Evolutionary conservation across 2,329 filamentous ascomycete species (phyloP).

Genomic region (Gaeumannomyces sp.): DNA sequence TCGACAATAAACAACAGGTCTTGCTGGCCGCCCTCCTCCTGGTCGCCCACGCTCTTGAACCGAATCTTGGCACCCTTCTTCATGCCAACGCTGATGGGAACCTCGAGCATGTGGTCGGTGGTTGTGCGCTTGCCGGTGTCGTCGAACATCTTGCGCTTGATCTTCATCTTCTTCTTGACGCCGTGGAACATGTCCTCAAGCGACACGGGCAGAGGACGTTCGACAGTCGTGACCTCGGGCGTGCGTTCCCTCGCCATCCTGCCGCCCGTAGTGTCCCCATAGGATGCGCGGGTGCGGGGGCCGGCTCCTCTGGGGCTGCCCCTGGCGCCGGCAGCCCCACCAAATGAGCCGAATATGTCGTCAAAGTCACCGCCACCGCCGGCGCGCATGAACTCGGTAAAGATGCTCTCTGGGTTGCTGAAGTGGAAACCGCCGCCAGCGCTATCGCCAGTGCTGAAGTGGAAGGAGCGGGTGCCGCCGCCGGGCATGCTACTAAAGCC

Average conservation of each 20-base stretch:
- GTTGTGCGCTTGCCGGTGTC: slow-evolving; percentile 74
- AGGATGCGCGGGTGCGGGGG: slow-evolving; percentile 34
- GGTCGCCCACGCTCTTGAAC: slow-evolving; percentile 94
- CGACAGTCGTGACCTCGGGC: slow-evolving; percentile 85
- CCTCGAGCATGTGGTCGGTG: slow-evolving; percentile 85
- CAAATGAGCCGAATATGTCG: slow-evolving; percentile 49
- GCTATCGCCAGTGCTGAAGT: slow-evolving; percentile 51
- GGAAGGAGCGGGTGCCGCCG: slow-evolving; percentile 51
- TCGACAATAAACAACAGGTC: slow-evolving; percentile 92
- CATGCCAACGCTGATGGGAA: slow-evolving; percentile 90
- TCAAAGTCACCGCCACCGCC: slow-evolving; percentile 43
- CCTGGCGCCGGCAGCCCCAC: slow-evolving; percentile 35
- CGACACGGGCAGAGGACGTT: slow-evolving; percentile 72
- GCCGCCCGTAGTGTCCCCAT: slow-evolving; percentile 24
- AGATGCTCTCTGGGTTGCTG: slow-evolving; percentile 77
- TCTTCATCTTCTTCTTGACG: slow-evolving; percentile 93
- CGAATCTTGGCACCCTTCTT: slow-evolving; percentile 99
- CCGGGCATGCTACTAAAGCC: slow-evolving; percentile 28
- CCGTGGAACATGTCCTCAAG: slow-evolving; percentile 87
- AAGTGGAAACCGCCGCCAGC: slow-evolving; percentile 70
- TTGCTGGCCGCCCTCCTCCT: slow-evolving; percentile 92
- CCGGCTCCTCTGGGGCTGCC: slow-evolving; percentile 11
- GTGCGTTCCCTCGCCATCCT: slow-evolving; percentile 46
- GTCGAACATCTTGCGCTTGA: slow-evolving; percentile 94
- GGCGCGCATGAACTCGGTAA: slow-evolving; percentile 70